Evolutionary conservation across 148 eudicot species (phyloP).

Genomic region (Heliosperma pusillum): DNA sequence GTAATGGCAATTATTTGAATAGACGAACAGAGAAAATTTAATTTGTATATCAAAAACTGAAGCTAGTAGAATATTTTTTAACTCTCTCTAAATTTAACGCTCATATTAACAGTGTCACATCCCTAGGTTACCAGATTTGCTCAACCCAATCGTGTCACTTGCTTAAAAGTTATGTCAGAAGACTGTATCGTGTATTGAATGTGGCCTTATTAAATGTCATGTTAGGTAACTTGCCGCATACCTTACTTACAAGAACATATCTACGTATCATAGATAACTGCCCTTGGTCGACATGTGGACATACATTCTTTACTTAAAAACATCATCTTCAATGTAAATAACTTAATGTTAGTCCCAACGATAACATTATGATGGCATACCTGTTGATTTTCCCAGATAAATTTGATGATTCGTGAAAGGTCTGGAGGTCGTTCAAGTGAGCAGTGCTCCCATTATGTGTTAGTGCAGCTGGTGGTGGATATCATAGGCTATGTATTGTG

Average conservation of each 20-base stretch:
- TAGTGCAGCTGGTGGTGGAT: conserved; percentile 10
- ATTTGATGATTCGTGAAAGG: conserved; percentile 84
- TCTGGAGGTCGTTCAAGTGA: conserved; percentile 43
- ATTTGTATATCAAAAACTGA: neutral
- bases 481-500: neutral
- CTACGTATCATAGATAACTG: too few relatives aligned
- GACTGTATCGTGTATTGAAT: neutral
- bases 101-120: too few relatives aligned
- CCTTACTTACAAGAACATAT: neutral
- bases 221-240: neutral
- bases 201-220: neutral
- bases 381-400: conserved; percentile 84
- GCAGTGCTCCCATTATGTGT: conserved; percentile 27
- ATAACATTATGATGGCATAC: conserved; percentile 41
- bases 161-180: too few relatives aligned
- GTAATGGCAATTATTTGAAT: neutral
- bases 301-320: neutral
- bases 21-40: neutral
- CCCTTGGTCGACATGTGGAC: neutral
- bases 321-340: conserved; percentile 2
- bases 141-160: too few relatives aligned
- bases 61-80: neutral
- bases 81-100: neutral
- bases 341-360: conserved; percentile 24
- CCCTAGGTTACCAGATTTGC: too few relatives aligned